These are phyloP conservation scores for Rhodosporidiobolus sp. DNA, from an alignment of 768 basidiomycete genomes.

Conservation along the genomic window DNA sequence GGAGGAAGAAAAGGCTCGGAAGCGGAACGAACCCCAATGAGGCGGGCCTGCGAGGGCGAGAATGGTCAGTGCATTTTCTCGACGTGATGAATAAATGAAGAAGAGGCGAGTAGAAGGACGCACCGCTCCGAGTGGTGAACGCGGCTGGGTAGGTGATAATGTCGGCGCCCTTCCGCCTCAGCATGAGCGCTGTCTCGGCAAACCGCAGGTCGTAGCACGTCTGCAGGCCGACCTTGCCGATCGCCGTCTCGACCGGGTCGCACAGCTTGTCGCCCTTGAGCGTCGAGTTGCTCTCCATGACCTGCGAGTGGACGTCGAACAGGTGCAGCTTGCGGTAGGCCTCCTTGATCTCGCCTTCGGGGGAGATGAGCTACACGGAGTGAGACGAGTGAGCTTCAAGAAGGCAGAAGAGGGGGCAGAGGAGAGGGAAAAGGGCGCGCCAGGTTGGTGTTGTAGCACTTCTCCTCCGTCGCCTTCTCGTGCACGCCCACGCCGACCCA, in stretches of 20 bases:
- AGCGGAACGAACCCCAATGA: constrained; percentile 45
- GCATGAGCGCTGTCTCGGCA: constrained; percentile 34
- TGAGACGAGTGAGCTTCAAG: no score
- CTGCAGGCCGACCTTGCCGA: constrained; percentile 40
- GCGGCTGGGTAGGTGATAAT: constrained; percentile 42
- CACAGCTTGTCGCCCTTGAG: constrained; percentile 16
- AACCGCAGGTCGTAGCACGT: constrained; percentile 46
- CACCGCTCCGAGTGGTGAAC: constrained; percentile 39
- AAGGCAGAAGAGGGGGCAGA: neutral
- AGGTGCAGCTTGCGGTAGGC: constrained; percentile 41
- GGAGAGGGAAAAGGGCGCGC: neutral
- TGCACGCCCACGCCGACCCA: constrained; percentile 43
- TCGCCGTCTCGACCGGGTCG: constrained; percentile 16
- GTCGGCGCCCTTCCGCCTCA: constrained; percentile 35
- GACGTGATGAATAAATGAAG: no score
- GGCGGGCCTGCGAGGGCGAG: constrained; percentile 19
- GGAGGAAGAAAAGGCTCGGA: neutral
- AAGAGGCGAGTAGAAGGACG: neutral
- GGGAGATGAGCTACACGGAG: constrained; percentile 36
- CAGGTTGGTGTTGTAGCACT: constrained; percentile 42
- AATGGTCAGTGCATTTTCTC: neutral
- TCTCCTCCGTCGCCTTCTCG: constrained; percentile 32
- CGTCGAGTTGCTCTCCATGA: constrained; percentile 37
- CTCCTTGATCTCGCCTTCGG: constrained; percentile 29
- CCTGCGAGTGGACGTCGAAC: constrained; percentile 40